These are phyloP conservation scores for Monilinia polystroma DNA, from an alignment of 2,329 filamentous ascomycete species.

Conservation along the genomic window DNA sequence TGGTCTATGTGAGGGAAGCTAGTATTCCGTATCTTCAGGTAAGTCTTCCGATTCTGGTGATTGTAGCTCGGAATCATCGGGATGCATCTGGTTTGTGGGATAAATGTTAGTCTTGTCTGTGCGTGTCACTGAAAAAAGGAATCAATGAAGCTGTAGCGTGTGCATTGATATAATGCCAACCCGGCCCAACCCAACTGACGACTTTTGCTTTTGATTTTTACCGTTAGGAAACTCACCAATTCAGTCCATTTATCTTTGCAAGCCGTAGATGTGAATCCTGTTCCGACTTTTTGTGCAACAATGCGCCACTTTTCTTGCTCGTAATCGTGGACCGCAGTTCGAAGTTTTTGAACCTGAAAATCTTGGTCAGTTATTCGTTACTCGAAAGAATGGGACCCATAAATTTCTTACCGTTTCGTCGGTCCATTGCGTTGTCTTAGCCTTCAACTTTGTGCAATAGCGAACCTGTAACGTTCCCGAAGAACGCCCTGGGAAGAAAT, in stretches of 20 bases:
- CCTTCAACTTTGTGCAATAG: constrained; percentile 93
- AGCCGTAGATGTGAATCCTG: constrained; percentile 81
- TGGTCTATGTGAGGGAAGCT: neutral
- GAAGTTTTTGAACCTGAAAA: constrained; percentile 70
- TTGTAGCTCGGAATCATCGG: constrained; percentile 12
- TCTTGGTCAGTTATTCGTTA: constrained; percentile 32
- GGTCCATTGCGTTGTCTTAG: constrained; percentile 90
- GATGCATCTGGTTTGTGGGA: constrained; percentile 9
- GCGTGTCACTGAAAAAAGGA: constrained; percentile 1
- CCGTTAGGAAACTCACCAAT: constrained; percentile 27
- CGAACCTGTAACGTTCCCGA: constrained; percentile 90
- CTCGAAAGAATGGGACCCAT: neutral
- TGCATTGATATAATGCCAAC: constrained; percentile 7
- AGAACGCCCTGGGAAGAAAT: constrained; percentile 89
- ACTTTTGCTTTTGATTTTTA: neutral
- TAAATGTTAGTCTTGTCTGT: constrained; percentile 7
- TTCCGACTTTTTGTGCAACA: constrained; percentile 85
- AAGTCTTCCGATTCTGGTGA: constrained; percentile 11
- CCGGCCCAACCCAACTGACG: neutral
- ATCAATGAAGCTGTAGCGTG: neutral
- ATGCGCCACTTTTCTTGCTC: constrained; percentile 93
- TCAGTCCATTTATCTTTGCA: constrained; percentile 64
- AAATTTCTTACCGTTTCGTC: constrained; percentile 79
- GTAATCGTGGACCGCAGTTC: constrained; percentile 75
- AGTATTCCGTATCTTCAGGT: constrained; percentile 7